Evolutionary conservation across 257 asterid species (phyloP).

Genomic region (Nyctanthes arbortristis): DNA sequence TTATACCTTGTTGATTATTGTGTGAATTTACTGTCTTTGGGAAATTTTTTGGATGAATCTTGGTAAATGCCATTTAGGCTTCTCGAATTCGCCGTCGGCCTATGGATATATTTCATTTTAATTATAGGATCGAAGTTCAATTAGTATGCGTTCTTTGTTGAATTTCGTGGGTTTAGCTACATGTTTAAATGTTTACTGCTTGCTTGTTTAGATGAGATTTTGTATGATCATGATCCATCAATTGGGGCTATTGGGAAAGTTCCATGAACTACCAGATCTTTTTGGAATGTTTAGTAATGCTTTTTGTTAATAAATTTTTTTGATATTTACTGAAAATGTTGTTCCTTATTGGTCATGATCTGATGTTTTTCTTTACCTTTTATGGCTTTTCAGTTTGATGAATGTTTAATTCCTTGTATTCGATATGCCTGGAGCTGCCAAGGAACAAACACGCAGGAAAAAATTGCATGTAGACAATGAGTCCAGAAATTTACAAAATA

Average conservation of each 20-base stretch:
- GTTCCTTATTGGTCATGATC: constrained; percentile 1
- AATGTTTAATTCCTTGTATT: constrained; percentile 18
- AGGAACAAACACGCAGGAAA: constrained; percentile 32
- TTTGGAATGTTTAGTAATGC: not conserved
- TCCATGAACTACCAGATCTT: constrained; percentile 20
- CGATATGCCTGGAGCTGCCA: constrained; percentile 58
- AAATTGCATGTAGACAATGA: constrained; percentile 34
- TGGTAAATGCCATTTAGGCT: constrained; percentile 26
- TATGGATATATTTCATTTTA: constrained; percentile 5
- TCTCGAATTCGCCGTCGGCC: constrained; percentile 22
- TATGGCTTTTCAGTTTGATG: constrained; percentile 36
- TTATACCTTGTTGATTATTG: constrained; percentile 20
- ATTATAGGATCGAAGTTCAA: constrained; percentile 8
- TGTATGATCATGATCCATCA: constrained; percentile 31
- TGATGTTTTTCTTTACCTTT: constrained; percentile 5
- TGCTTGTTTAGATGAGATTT: constrained; percentile 20
- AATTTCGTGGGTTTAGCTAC: constrained; percentile 20
- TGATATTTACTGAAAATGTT: constrained; percentile 17
- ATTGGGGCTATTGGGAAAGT: constrained; percentile 42
- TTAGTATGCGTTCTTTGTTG: constrained; percentile 18
- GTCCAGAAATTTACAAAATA: constrained; percentile 36
- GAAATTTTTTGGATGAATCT: constrained; percentile 24
- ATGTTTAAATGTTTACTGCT: constrained; percentile 5
- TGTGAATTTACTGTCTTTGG: constrained; percentile 20
- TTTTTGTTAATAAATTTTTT: constrained; percentile 18